These are phyloP conservation scores for Nicotiana rustica DNA, from an alignment of 305 asterid species.

Conservation along the genomic window DNA sequence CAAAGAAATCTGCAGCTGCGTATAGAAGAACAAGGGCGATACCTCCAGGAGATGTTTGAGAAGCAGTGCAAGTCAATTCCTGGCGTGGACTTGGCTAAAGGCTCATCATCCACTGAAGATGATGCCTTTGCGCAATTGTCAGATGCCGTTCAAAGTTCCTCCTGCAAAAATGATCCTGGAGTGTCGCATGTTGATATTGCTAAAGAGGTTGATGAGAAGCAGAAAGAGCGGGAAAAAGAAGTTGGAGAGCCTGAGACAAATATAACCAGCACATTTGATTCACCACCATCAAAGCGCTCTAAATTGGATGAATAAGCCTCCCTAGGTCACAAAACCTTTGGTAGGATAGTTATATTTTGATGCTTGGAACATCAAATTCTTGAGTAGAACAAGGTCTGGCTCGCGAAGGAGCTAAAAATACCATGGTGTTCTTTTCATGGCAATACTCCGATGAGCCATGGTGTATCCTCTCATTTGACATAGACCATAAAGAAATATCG, in stretches of 20 bases:
- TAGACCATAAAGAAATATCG: slow-evolving; percentile 17
- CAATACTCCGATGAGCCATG: background rate
- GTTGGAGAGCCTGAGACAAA: slow-evolving; percentile 47
- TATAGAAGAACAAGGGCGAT: slow-evolving; percentile 88
- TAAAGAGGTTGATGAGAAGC: slow-evolving; percentile 46
- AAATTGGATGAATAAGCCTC: slow-evolving; percentile 52
- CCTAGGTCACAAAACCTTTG: slow-evolving; percentile 26
- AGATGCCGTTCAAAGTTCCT: slow-evolving; percentile 47
- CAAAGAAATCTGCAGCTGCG: slow-evolving; percentile 90
- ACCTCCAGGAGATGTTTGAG: slow-evolving; percentile 90
- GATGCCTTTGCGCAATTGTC: slow-evolving; percentile 48
- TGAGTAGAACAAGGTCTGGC: slow-evolving; percentile 28
- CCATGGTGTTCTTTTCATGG: slow-evolving; percentile 9
- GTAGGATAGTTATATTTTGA: background rate
- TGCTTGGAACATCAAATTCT: slow-evolving; percentile 15
- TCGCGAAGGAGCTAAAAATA: slow-evolving; percentile 14
- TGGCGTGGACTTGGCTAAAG: slow-evolving; percentile 56
- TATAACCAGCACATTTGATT: slow-evolving; percentile 40
- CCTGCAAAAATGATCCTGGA: slow-evolving; percentile 43
- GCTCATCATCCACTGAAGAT: slow-evolving; percentile 56
- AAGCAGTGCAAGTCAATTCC: slow-evolving; percentile 67
- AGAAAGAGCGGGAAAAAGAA: slow-evolving; percentile 44
- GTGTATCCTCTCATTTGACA: background rate
- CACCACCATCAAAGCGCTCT: slow-evolving; percentile 69
- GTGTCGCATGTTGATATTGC: slow-evolving; percentile 43